These are phyloP conservation scores for Nemania sp. DNA, from an alignment of 2,329 filamentous ascomycete species.

Conservation along the genomic window DNA sequence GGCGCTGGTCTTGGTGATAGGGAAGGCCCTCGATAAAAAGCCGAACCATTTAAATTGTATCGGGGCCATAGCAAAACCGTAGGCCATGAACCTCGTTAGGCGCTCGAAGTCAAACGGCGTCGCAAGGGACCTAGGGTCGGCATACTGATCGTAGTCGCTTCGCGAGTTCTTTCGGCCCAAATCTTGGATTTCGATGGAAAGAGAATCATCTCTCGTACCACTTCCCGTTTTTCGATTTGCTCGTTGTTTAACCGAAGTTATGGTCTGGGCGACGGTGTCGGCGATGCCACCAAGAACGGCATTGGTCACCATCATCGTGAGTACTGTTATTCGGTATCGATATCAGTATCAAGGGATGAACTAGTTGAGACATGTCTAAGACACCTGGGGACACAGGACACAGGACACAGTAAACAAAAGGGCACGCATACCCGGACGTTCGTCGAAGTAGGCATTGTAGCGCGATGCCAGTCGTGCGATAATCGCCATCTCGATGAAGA, in stretches of 20 bases:
- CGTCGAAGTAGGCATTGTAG: conserved; percentile 94
- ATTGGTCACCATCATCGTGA: conserved; percentile 99
- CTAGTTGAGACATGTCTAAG: neutral
- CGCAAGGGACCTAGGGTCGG: conserved; percentile 71
- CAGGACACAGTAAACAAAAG: neutral
- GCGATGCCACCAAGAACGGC: conserved; percentile 94
- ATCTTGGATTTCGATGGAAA: conserved; percentile 90
- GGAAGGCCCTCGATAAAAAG: conserved; percentile 84
- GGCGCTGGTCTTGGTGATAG: conserved; percentile 80
- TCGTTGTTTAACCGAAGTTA: conserved; percentile 83
- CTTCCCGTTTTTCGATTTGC: conserved; percentile 72
- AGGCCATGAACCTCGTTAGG: conserved; percentile 94
- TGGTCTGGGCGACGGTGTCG: conserved; percentile 93
- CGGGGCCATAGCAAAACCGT: conserved; percentile 96
- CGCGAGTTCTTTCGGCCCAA: conserved; percentile 83
- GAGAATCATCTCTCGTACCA: conserved; percentile 70
- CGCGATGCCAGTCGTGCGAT: conserved; percentile 83
- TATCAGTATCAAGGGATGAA: conserved; percentile 12
- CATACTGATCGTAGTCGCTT: conserved; percentile 73
- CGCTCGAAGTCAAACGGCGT: conserved; percentile 96
- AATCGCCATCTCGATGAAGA: conserved; percentile 89
- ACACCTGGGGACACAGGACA: neutral
- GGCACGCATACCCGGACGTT: conserved; percentile 77
- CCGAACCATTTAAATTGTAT: conserved; percentile 96
- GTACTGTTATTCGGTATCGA: conserved; percentile 64